phyloP scores from a whole-genome alignment of 2,329 filamentous ascomycete genomes.

The Didymella pinodella region DNA sequence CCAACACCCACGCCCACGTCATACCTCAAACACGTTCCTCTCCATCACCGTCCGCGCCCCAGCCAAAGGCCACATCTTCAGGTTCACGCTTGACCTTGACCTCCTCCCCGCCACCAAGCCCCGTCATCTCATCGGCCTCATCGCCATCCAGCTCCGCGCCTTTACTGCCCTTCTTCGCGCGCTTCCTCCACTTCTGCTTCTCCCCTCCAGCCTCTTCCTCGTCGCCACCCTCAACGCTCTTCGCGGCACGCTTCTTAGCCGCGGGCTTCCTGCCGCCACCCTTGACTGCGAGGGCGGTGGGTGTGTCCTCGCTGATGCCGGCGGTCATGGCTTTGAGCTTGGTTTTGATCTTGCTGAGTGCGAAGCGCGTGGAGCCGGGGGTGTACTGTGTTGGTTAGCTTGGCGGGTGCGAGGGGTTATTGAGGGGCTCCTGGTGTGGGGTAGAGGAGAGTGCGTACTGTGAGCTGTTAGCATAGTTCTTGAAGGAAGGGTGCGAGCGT shows the following conservation, averaged over 20 bases:
- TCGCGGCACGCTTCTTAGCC: background rate
- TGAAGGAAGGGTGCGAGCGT: background rate
- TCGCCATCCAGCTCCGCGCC: background rate
- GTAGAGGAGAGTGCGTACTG: background rate
- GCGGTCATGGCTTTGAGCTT: too few relatives aligned
- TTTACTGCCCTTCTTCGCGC: background rate
- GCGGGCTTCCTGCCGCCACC: background rate
- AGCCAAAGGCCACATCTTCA: background rate
- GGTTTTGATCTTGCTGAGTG: too few relatives aligned
- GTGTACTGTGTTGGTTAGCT: constrained; percentile 32
- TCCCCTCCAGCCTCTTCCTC: too few relatives aligned
- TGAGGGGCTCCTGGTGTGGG: too few relatives aligned
- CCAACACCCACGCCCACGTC: too few relatives aligned
- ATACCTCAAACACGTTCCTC: background rate
- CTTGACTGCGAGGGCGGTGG: background rate
- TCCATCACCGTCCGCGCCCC: background rate
- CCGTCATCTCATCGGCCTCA: background rate
- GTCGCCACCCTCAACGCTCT: background rate
- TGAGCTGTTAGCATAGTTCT: background rate
- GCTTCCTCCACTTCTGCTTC: background rate
- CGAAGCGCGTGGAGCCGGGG: constrained; percentile 23
- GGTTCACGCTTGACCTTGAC: background rate
- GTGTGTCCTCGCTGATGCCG: background rate
- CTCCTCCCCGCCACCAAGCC: background rate
- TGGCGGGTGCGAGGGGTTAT: background rate